A percentile compares a stretch with the other conserved stretches of the same genome.
phyloP scores from a whole-genome alignment of 805 yeast species.

The Wickerhamomyces sydowiorum region DNA sequence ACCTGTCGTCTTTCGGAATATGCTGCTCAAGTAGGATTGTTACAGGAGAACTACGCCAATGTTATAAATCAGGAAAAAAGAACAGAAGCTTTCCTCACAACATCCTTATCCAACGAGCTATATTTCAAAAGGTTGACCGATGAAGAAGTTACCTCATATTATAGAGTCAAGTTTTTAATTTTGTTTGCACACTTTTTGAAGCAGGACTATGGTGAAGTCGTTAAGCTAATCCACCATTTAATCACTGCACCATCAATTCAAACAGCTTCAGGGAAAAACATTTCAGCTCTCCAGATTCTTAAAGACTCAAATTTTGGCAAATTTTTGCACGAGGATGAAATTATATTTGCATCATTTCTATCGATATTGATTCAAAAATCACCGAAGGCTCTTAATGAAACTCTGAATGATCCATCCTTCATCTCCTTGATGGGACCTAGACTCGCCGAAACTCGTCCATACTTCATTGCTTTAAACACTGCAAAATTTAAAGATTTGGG shows the following conservation, averaged over 20 bases:
- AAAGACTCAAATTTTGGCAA: constrained; percentile 11
- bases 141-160: constrained; percentile 19
- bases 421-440: constrained; percentile 14
- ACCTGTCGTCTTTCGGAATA: constrained; percentile 17
- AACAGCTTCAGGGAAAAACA: constrained; percentile 11
- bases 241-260: constrained; percentile 12
- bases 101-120: constrained; percentile 17
- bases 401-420: constrained; percentile 13
- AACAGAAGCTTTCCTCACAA: constrained; percentile 16
- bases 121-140: constrained; percentile 18
- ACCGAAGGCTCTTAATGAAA: constrained; percentile 11
- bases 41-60: constrained; percentile 12
- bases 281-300: constrained; percentile 15
- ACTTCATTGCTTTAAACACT: constrained; percentile 17
- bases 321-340: constrained; percentile 18
- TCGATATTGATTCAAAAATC: constrained; percentile 15
- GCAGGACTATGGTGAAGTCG: constrained; percentile 16
- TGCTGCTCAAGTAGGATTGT: constrained; percentile 16
- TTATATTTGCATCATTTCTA: constrained; percentile 12
- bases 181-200: constrained; percentile 20
- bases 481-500: constrained; percentile 23
- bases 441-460: constrained; percentile 16
- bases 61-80: constrained; percentile 18
- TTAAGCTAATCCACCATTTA: constrained; percentile 8
- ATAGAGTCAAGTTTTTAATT: constrained; percentile 20